Percentiles rank a stretch among this genome's conserved stretches.
Conservation (phyloP, 2,329 filamentous ascomycete species). For the Alternaria tenuissima region DNA sequence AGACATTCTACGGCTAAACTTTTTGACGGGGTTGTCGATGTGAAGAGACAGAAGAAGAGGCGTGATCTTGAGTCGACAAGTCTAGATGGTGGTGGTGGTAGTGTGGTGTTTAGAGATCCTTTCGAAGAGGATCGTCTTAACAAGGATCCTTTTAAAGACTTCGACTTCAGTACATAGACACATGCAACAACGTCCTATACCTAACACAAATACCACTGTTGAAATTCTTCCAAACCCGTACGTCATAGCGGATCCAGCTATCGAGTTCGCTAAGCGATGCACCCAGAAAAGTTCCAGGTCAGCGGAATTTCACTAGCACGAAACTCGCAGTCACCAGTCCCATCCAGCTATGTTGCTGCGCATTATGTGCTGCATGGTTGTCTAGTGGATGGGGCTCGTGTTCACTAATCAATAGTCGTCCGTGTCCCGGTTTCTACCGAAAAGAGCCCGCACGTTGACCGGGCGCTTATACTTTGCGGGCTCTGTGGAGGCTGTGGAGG, state of each 20-base stretch:
- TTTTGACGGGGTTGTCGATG: slow-evolving; percentile 27
- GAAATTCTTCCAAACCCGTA: not conserved
- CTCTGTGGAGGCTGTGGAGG: not conserved
- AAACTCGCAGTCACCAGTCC: not conserved
- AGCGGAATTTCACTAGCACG: not conserved
- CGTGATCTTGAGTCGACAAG: not conserved
- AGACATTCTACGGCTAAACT: slow-evolving; percentile 31
- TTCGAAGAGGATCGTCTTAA: not conserved
- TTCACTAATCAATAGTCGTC: not conserved
- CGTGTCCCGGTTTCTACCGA: not conserved
- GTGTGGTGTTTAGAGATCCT: not conserved
- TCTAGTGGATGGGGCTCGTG: not conserved
- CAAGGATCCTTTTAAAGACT: not conserved
- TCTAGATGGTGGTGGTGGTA: not conserved
- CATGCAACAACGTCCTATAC: not conserved
- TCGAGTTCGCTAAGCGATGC: not conserved
- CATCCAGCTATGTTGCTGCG: not conserved
- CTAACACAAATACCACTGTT: not conserved
- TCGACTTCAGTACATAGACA: not conserved
- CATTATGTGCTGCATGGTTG: not conserved
- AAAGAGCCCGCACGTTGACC: not conserved
- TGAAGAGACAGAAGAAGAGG: not conserved
- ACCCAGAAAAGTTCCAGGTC: not conserved
- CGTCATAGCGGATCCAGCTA: not conserved
- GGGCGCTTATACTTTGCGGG: not conserved